phyloP scores from a whole-genome alignment of 2,329 filamentous ascomycete genomes.

The Cladosporium sp. region DNA sequence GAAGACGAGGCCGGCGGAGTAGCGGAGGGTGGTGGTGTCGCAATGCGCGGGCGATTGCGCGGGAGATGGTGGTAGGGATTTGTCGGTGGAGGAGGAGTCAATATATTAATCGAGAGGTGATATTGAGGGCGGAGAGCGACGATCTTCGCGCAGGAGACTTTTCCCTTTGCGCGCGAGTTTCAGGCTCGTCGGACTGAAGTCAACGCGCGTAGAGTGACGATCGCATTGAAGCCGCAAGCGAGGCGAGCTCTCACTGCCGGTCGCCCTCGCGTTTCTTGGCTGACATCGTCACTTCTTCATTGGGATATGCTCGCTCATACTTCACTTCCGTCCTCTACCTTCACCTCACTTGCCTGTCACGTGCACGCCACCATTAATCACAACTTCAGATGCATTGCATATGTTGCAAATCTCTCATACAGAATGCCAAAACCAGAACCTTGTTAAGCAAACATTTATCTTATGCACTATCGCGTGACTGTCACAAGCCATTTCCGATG shows the following conservation, averaged over 20 bases:
- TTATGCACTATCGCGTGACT: neutral
- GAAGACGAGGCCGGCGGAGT: neutral
- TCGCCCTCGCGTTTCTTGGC: neutral
- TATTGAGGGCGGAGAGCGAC: neutral
- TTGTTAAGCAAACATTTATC: neutral
- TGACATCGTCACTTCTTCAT: slow-evolving; percentile 12
- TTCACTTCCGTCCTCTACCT: neutral
- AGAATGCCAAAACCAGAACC: neutral
- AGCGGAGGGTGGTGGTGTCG: neutral
- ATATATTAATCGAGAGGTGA: neutral
- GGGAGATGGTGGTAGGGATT: neutral
- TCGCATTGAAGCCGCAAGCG: slow-evolving; percentile 4
- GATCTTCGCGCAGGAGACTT: slow-evolving; percentile 18
- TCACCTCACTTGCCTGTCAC: neutral
- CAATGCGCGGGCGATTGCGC: neutral
- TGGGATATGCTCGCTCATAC: neutral
- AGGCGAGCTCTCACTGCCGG: neutral
- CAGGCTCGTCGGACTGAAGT: slow-evolving; percentile 16
- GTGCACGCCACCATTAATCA: neutral
- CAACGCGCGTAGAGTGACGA: slow-evolving; percentile 12
- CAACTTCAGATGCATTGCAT: neutral
- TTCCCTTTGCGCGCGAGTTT: slow-evolving; percentile 5
- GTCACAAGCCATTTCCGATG: neutral
- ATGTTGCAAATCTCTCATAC: neutral
- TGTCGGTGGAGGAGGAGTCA: neutral